Conservation (phyloP, 2,329 filamentous ascomycete species). For the Clarireedia monteithiana region DNA sequence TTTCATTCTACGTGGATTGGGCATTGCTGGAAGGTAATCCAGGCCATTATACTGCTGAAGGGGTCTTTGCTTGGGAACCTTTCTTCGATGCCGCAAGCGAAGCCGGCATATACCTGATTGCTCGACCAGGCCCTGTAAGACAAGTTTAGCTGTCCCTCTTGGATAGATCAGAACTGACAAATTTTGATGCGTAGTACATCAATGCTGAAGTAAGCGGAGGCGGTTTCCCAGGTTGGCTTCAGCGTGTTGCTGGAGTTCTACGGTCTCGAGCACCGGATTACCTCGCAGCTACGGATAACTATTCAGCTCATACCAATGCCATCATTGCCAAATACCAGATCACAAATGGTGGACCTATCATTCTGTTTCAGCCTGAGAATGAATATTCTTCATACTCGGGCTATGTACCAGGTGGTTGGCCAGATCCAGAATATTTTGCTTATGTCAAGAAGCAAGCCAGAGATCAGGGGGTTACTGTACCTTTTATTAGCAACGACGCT, state of each 20-base stretch:
- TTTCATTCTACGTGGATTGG: constrained; percentile 78
- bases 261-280: constrained; percentile 56
- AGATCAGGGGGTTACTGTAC: constrained; percentile 63
- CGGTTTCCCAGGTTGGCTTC: constrained; percentile 74
- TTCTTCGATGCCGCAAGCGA: constrained; percentile 70
- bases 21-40: constrained; percentile 66
- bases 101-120: constrained; percentile 70
- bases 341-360: constrained; percentile 73
- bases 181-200: constrained; percentile 48
- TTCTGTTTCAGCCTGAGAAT: constrained; percentile 75
- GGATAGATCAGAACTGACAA: not conserved
- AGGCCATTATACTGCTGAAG: constrained; percentile 61
- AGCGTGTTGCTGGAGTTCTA: constrained; percentile 55
- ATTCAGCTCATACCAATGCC: constrained; percentile 44
- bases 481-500: constrained; percentile 69
- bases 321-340: constrained; percentile 71
- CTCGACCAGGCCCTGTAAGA: constrained; percentile 33
- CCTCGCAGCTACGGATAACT: constrained; percentile 59
- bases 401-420: constrained; percentile 44
- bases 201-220: constrained; percentile 72
- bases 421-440: constrained; percentile 60
- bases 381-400: constrained; percentile 56
- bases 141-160: not conserved
- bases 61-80: constrained; percentile 62
- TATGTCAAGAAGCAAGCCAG: constrained; percentile 62